Percentiles rank a stretch among this genome's conserved stretches.
phyloP scores from a whole-genome alignment of 345 rosid genomes.

The Melaleuca alternifolia region DNA sequence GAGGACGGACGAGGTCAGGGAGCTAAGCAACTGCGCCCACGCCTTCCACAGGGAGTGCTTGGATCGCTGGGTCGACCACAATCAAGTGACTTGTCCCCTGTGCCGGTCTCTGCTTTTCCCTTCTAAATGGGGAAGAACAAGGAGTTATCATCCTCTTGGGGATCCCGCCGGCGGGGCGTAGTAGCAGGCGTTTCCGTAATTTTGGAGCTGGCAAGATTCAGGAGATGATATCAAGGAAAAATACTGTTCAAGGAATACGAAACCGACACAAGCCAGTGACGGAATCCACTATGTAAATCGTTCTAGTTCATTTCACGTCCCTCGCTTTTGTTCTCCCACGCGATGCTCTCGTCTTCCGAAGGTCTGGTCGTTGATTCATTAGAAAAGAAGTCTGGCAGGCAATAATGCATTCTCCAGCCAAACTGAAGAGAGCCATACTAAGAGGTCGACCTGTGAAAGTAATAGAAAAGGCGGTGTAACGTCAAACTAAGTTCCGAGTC shows the following conservation, averaged over 20 bases:
- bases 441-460: not conserved
- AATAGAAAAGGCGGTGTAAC: not conserved
- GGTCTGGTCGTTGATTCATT: not conserved
- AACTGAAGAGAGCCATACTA: not conserved
- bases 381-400: not conserved
- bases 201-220: not conserved
- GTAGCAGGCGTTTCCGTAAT: not conserved
- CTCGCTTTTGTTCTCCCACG: not conserved
- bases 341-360: not conserved
- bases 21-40: not conserved
- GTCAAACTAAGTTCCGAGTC: not conserved
- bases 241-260: not conserved
- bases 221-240: not conserved
- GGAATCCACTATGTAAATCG: not conserved
- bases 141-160: not conserved
- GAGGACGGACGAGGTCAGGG: not conserved
- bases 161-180: not conserved
- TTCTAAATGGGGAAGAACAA: not conserved
- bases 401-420: not conserved
- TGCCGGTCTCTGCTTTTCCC: not conserved
- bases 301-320: not conserved
- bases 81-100: not conserved
- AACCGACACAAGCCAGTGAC: not conserved
- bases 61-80: constrained; percentile 3
- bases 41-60: constrained; percentile 6